These are phyloP conservation scores for Tetracladium maxilliforme DNA, from an alignment of 2,329 filamentous ascomycete genomes.

Conservation along the genomic window DNA sequence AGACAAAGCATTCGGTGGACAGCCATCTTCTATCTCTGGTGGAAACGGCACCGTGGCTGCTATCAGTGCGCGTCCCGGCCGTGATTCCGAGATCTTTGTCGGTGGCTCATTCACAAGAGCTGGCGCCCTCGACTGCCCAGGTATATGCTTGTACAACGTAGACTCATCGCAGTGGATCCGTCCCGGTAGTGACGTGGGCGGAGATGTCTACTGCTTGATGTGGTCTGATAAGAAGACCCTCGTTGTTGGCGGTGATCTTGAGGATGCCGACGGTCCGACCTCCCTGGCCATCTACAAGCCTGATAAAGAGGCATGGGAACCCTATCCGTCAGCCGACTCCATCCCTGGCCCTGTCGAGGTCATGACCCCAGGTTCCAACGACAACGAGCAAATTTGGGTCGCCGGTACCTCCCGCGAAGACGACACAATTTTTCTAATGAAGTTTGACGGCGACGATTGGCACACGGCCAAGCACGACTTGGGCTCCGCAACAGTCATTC, in stretches of 20 bases:
- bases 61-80: conserved; percentile 57
- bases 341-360: conserved; percentile 72
- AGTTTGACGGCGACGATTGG: conserved; percentile 65
- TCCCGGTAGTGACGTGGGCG: conserved; percentile 57
- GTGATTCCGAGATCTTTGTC: conserved; percentile 67
- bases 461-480: conserved; percentile 48
- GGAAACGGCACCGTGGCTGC: conserved; percentile 57
- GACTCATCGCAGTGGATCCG: conserved; percentile 62
- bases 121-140: conserved; percentile 68
- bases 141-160: conserved; percentile 67
- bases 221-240: conserved; percentile 64
- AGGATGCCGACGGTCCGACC: conserved; percentile 46
- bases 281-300: conserved; percentile 63
- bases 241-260: conserved; percentile 65
- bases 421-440: conserved; percentile 63
- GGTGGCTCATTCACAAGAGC: conserved; percentile 75
- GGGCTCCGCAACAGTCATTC: conserved; percentile 50
- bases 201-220: conserved; percentile 54
- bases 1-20: conserved; percentile 45
- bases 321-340: conserved; percentile 41
- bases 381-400: conserved; percentile 67
- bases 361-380: conserved; percentile 57
- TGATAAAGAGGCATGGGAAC: conserved; percentile 49
- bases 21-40: conserved; percentile 65
- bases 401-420: conserved; percentile 57